Evolutionary conservation across 192 early-diverging fungal species (phyloP).

Genomic region (Umbelopsis isabellina): DNA sequence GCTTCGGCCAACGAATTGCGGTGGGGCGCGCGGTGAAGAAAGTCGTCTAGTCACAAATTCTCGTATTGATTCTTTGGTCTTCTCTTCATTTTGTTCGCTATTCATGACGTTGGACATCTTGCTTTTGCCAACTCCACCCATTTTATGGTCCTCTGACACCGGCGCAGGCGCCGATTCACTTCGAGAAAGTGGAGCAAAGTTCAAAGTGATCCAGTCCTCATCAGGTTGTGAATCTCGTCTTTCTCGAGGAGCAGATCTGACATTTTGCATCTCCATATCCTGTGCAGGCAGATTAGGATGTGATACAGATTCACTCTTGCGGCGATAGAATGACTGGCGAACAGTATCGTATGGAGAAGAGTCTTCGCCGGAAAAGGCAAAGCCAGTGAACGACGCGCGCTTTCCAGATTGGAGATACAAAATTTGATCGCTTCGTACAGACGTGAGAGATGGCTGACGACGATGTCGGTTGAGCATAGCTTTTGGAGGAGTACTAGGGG

Average conservation of each 20-base stretch:
- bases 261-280: conserved; percentile 5
- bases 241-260: not conserved
- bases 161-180: conserved; percentile 12
- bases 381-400: conserved; percentile 50
- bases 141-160: not conserved
- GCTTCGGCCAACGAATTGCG: not conserved
- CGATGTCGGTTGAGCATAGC: not conserved
- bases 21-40: not conserved
- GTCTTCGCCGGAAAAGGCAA: conserved; percentile 50
- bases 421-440: conserved; percentile 25
- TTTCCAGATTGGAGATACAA: conserved; percentile 48
- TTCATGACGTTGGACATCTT: conserved; percentile 13
- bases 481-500: conserved; percentile 1
- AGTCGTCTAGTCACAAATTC: conserved; percentile 6
- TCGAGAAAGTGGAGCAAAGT: conserved; percentile 5
- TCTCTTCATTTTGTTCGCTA: not conserved
- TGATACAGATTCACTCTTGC: conserved; percentile 9
- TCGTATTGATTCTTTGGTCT: conserved; percentile 3
- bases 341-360: conserved; percentile 43
- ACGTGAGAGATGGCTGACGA: not conserved
- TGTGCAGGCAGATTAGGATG: conserved; percentile 8
- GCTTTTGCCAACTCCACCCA: not conserved
- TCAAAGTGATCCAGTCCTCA: conserved; percentile 4
- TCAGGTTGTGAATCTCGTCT: conserved; percentile 8
- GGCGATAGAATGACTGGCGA: conserved; percentile 42